Evolutionary conservation across 352 stramenopile genomes (phyloP).

Genomic region (Blastocystis sp.): DNA sequence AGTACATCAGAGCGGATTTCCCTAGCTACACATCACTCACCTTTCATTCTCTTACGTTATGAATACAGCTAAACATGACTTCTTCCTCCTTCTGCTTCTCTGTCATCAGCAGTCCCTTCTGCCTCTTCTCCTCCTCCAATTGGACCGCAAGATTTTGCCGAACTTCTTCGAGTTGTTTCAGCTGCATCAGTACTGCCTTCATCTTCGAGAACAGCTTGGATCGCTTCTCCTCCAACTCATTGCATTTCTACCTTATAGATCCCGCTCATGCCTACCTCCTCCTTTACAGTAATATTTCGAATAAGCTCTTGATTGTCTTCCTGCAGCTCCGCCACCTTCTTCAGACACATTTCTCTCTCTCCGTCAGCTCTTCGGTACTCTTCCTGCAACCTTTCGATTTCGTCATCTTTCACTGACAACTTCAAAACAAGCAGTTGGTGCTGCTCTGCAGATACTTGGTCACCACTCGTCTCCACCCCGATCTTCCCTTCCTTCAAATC

Average conservation of each 20-base stretch:
- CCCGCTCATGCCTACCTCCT: not conserved
- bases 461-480: not conserved
- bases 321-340: slow-evolving; percentile 45
- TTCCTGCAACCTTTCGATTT: not conserved
- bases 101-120: not conserved
- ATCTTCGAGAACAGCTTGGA: not conserved
- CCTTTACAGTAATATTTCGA: not conserved
- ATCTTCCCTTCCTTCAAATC: not conserved
- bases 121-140: slow-evolving; percentile 24
- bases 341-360: slow-evolving; percentile 24
- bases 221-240: slow-evolving; percentile 29
- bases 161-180: slow-evolving; percentile 27
- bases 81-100: not conserved
- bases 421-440: slow-evolving; percentile 12
- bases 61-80: slow-evolving; percentile 42
- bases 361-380: not conserved
- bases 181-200: slow-evolving; percentile 21
- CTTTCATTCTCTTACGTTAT: not conserved
- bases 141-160: not conserved
- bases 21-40: not conserved
- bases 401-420: slow-evolving; percentile 15
- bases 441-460: not conserved
- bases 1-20: slow-evolving; percentile 15
- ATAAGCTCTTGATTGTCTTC: slow-evolving; percentile 28
- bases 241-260: slow-evolving; percentile 5